phyloP scores from a whole-genome alignment of 2,329 filamentous ascomycete species.

The Pseudogymnoascus sp. region DNA sequence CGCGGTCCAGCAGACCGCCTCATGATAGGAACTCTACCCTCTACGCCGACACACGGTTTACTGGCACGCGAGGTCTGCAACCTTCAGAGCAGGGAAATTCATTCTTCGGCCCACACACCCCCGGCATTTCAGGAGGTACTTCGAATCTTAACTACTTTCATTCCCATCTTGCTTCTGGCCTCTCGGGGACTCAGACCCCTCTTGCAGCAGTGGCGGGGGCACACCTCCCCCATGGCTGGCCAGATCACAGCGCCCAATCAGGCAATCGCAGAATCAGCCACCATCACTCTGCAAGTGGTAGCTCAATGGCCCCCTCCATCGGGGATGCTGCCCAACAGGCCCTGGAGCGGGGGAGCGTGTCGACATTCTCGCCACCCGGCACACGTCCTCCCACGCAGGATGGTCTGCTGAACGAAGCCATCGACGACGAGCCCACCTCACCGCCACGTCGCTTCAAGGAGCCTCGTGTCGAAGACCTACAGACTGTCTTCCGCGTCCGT shows the following conservation, averaged over 20 bases:
- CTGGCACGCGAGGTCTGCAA: constrained; percentile 24
- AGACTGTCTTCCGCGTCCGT: constrained; percentile 83
- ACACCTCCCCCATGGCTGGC: constrained; percentile 48
- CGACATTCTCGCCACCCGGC: constrained; percentile 49
- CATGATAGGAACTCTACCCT: constrained; percentile 22
- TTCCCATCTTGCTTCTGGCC: constrained; percentile 60
- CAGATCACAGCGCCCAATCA: constrained; percentile 21
- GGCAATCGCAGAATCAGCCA: constrained; percentile 17
- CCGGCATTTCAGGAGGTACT: constrained; percentile 61
- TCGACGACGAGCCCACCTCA: constrained; percentile 24
- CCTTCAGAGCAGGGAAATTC: constrained; percentile 40
- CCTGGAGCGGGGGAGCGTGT: constrained; percentile 55
- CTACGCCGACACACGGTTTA: constrained; percentile 34
- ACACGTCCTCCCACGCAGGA: constrained; percentile 54
- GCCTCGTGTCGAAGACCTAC: constrained; percentile 74
- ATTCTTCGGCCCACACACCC: constrained; percentile 52
- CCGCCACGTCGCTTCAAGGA: constrained; percentile 55
- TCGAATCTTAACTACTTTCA: constrained; percentile 79
- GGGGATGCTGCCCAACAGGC: constrained; percentile 33
- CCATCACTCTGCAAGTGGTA: constrained; percentile 24
- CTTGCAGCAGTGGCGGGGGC: constrained; percentile 72
- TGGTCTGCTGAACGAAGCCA: constrained; percentile 27
- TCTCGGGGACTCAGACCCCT: constrained; percentile 71
- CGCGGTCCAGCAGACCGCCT: constrained; percentile 25
- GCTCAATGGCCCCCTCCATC: constrained; percentile 26